Conservation (phyloP, 768 basidiomycete genomes). For the Cystofilobasidium capitatum region DNA sequence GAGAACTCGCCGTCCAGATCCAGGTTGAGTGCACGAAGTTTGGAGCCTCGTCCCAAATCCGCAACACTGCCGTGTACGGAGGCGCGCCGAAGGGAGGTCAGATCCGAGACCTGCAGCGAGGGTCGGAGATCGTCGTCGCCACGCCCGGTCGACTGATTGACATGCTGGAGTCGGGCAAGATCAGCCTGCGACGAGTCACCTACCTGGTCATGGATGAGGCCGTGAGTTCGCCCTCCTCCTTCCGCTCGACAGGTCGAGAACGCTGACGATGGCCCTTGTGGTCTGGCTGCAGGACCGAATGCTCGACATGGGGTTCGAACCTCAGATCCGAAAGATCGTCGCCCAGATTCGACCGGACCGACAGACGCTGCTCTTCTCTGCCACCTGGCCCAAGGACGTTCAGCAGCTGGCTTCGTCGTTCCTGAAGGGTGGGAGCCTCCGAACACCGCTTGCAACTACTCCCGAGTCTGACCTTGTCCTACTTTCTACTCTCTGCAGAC, state of each 20-base stretch:
- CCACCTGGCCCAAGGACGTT: conserved; percentile 43
- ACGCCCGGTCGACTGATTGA: conserved; percentile 44
- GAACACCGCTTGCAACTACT: no score
- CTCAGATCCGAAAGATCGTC: conserved; percentile 37
- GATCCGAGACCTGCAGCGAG: neutral
- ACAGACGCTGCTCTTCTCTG: conserved; percentile 46
- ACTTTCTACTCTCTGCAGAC: conserved; percentile 45
- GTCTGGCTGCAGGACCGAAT: conserved; percentile 35
- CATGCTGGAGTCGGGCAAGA: conserved; percentile 39
- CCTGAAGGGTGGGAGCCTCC: conserved; percentile 50
- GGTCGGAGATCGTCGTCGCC: conserved; percentile 39
- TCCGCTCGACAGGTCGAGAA: neutral
- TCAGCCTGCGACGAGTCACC: conserved; percentile 39
- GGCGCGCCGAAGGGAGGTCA: neutral
- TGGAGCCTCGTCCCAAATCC: neutral
- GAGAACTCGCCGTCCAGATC: conserved; percentile 43
- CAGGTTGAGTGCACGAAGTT: conserved; percentile 20
- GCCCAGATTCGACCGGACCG: conserved; percentile 30
- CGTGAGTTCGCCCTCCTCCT: conserved; percentile 29
- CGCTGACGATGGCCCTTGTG: neutral
- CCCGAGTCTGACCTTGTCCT: neutral
- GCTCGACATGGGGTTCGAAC: conserved; percentile 42
- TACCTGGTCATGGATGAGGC: conserved; percentile 43
- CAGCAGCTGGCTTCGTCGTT: conserved; percentile 93
- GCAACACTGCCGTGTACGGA: conserved; percentile 20